Conservation (phyloP, 2,329 filamentous ascomycete species). For the Nectriaceae sp. region DNA sequence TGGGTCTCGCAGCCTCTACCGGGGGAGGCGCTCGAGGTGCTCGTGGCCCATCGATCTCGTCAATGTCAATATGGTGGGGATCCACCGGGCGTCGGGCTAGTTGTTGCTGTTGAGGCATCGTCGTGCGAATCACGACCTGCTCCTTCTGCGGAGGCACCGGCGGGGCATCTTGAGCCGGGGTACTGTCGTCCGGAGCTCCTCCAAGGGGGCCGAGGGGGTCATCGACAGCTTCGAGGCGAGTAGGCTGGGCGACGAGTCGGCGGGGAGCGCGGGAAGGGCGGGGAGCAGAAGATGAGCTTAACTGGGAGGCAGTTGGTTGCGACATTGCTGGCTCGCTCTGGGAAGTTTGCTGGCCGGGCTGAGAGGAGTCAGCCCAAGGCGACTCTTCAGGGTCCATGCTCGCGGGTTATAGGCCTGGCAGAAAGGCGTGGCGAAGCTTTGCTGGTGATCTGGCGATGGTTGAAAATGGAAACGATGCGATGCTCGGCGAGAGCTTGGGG, state of each 20-base stretch:
- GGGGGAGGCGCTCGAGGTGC: constrained; percentile 67
- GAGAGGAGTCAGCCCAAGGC: constrained; percentile 53
- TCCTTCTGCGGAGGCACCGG: constrained; percentile 72
- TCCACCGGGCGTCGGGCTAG: constrained; percentile 51
- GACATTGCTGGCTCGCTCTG: constrained; percentile 30
- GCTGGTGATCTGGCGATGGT: constrained; percentile 1
- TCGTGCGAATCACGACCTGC: constrained; percentile 61
- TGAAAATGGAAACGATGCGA: neutral
- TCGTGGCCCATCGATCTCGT: constrained; percentile 59
- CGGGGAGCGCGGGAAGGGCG: constrained; percentile 54
- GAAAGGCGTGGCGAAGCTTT: neutral
- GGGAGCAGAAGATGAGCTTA: constrained; percentile 32
- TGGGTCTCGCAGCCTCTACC: constrained; percentile 59
- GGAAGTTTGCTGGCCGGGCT: constrained; percentile 36
- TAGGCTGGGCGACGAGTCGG: constrained; percentile 72
- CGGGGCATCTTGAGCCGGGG: constrained; percentile 51
- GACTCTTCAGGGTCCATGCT: constrained; percentile 55
- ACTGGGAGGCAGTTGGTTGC: constrained; percentile 29
- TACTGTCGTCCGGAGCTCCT: constrained; percentile 55
- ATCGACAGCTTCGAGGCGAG: constrained; percentile 74
- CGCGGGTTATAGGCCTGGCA: constrained; percentile 7
- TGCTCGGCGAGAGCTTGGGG: neutral
- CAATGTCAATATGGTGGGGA: constrained; percentile 69
- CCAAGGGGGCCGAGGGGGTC: constrained; percentile 80
- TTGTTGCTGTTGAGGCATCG: constrained; percentile 48